phyloP scores from a whole-genome alignment of 1,284 basidiomycete genomes.

The Gomphus bonarii region DNA sequence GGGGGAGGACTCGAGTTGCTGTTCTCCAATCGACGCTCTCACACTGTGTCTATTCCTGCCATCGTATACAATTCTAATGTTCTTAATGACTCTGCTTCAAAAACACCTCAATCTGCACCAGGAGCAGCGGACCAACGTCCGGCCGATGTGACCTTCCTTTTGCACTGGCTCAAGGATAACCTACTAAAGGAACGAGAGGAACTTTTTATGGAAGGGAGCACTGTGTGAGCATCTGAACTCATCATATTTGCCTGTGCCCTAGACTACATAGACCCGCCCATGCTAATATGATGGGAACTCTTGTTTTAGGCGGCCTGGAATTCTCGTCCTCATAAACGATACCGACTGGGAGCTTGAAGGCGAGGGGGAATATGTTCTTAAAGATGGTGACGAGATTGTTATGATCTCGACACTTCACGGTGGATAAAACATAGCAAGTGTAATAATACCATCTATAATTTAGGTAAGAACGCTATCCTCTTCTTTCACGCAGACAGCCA shows the following conservation, averaged over 20 bases:
- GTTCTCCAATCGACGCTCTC: slow-evolving; percentile 59
- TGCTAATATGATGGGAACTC: neutral
- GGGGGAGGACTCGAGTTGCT: slow-evolving; percentile 77
- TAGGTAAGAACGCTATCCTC: neutral
- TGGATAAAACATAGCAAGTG: slow-evolving; percentile 35
- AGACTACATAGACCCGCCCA: neutral
- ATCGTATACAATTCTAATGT: slow-evolving; percentile 16
- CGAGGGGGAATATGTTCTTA: slow-evolving; percentile 78
- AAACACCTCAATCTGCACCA: neutral
- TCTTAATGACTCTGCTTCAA: slow-evolving; percentile 9
- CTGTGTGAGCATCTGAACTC: slow-evolving; percentile 49
- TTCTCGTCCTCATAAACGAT: slow-evolving; percentile 92
- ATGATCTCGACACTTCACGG: slow-evolving; percentile 97
- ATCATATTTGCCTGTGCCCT: neutral
- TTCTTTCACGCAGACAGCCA: neutral
- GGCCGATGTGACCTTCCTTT: slow-evolving; percentile 65
- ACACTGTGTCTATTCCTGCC: slow-evolving; percentile 51
- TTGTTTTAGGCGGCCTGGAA: slow-evolving; percentile 78
- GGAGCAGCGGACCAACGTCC: slow-evolving; percentile 27
- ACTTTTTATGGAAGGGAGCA: slow-evolving; percentile 81
- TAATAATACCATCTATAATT: neutral
- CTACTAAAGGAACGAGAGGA: slow-evolving; percentile 80
- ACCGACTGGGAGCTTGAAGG: slow-evolving; percentile 98
- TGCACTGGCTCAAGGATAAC: slow-evolving; percentile 71
- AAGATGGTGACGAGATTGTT: slow-evolving; percentile 81